phyloP scores from a whole-genome alignment of 2,329 filamentous ascomycete species.

The Aspergillus costaricaensis region DNA sequence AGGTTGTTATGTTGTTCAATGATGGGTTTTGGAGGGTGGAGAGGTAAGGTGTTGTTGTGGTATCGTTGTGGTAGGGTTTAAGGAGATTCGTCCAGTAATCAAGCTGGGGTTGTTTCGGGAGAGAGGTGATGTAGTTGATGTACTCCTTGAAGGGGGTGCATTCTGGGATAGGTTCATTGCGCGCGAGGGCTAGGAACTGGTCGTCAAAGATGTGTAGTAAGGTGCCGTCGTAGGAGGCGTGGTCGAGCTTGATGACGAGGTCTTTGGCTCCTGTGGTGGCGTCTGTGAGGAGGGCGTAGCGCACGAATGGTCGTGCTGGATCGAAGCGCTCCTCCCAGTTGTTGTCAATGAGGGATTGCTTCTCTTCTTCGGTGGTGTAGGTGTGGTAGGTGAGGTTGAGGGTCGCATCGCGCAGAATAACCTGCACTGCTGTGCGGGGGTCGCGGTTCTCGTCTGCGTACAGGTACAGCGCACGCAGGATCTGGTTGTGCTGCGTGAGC shows the following conservation, averaged over 20 bases:
- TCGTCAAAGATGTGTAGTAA: slow-evolving; percentile 41
- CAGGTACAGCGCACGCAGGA: slow-evolving; percentile 16
- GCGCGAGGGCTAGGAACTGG: slow-evolving; percentile 32
- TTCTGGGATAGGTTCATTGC: slow-evolving; percentile 10
- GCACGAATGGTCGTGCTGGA: slow-evolving; percentile 38
- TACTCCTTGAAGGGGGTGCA: slow-evolving; percentile 30
- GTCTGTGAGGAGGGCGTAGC: slow-evolving; percentile 32
- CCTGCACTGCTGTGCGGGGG: slow-evolving; percentile 10
- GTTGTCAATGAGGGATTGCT: slow-evolving; percentile 22
- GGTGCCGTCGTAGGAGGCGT: slow-evolving; percentile 41
- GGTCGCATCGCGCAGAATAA: slow-evolving; percentile 21
- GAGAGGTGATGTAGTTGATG: slow-evolving; percentile 16
- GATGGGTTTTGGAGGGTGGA: background rate
- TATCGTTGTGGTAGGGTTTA: background rate
- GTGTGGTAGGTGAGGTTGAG: slow-evolving; percentile 15
- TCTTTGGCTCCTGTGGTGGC: slow-evolving; percentile 25
- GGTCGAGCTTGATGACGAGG: slow-evolving; percentile 38
- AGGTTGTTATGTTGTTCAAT: background rate
- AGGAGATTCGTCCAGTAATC: slow-evolving; percentile 7
- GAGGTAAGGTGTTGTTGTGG: background rate
- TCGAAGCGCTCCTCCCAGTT: slow-evolving; percentile 32
- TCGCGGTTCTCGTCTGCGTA: background rate
- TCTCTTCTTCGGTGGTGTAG: slow-evolving; percentile 24
- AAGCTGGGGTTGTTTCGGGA: background rate
- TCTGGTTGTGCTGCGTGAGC: slow-evolving; percentile 15